Percentiles rank a stretch among this genome's conserved stretches.
phyloP scores from a whole-genome alignment of 305 asterid species.

The Plantago lanceolata region DNA sequence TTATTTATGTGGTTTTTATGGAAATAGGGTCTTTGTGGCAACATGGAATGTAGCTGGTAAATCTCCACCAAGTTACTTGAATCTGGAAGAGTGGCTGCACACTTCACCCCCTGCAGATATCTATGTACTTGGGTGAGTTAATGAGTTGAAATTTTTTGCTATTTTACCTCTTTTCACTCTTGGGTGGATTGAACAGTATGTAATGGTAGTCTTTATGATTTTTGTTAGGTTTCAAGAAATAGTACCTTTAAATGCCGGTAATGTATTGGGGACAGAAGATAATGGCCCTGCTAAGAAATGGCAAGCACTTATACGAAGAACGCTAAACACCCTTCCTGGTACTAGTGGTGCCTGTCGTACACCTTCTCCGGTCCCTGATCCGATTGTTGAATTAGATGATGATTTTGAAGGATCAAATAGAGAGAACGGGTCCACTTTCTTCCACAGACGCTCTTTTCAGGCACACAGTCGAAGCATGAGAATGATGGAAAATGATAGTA shows the following conservation, averaged over 20 bases:
- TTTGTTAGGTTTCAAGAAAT: constrained; percentile 88
- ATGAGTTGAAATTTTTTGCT: background rate
- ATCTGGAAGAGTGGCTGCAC: constrained; percentile 84
- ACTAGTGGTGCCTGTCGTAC: constrained; percentile 48
- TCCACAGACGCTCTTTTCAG: constrained; percentile 70
- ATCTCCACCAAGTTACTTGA: constrained; percentile 69
- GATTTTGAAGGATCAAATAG: constrained; percentile 76
- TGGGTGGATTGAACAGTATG: constrained; percentile 4
- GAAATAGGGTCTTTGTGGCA: constrained; percentile 62
- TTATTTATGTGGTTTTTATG: constrained; percentile 4
- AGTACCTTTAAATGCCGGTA: constrained; percentile 95
- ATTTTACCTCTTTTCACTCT: constrained; percentile 14
- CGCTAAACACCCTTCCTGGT: constrained; percentile 76
- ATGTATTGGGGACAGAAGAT: constrained; percentile 90
- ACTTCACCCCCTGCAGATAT: constrained; percentile 89
- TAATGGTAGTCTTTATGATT: constrained; percentile 18
- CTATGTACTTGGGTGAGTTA: constrained; percentile 83
- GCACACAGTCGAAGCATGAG: constrained; percentile 83
- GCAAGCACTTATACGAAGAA: constrained; percentile 69
- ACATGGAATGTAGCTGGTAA: constrained; percentile 97
- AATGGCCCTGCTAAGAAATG: constrained; percentile 92
- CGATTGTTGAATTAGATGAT: constrained; percentile 73
- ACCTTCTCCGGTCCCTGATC: constrained; percentile 79
- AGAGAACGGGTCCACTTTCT: constrained; percentile 50
- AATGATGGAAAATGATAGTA: constrained; percentile 50